Evolutionary conservation across 2,329 filamentous ascomycete species (phyloP).

Genomic region (Aspergillus proliferans): DNA sequence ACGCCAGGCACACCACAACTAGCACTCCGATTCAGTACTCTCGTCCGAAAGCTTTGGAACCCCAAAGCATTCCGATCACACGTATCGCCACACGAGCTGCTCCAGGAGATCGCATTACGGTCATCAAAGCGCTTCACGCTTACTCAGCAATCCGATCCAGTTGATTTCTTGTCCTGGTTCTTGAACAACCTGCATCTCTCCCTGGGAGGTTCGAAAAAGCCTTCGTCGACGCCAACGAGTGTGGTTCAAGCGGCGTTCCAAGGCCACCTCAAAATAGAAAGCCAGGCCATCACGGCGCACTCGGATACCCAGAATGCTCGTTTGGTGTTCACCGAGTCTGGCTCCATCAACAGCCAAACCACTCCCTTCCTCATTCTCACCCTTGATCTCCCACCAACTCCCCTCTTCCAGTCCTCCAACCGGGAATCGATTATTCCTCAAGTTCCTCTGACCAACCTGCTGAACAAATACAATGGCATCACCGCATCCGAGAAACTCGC

Average conservation of each 20-base stretch:
- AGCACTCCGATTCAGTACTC: constrained; percentile 76
- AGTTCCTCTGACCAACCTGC: constrained; percentile 67
- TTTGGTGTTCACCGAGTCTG: constrained; percentile 86
- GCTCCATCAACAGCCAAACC: constrained; percentile 67
- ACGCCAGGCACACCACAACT: constrained; percentile 63
- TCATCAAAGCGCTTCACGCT: constrained; percentile 91
- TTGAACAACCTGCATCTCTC: constrained; percentile 91
- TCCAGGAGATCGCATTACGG: constrained; percentile 85
- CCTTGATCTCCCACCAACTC: constrained; percentile 82
- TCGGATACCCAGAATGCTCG: constrained; percentile 75
- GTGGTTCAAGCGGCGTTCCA: constrained; percentile 93
- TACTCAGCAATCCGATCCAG: constrained; percentile 85
- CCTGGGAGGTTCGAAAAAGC: constrained; percentile 83
- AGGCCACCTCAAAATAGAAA: constrained; percentile 84
- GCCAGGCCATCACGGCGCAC: constrained; percentile 85
- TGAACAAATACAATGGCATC: constrained; percentile 88
- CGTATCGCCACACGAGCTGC: constrained; percentile 92
- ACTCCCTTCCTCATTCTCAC: constrained; percentile 87
- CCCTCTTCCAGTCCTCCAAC: constrained; percentile 90
- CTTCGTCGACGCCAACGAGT: constrained; percentile 58
- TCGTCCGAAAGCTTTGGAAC: constrained; percentile 98
- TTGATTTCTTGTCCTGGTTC: constrained; percentile 96
- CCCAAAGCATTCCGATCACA: constrained; percentile 92
- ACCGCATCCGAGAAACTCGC: constrained; percentile 82
- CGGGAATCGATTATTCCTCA: constrained; percentile 91